A percentile compares a stretch with the other conserved stretches of the same genome.
Conservation (phyloP, 768 basidiomycete species). For the Lepiota brunneoincarnata region DNA sequence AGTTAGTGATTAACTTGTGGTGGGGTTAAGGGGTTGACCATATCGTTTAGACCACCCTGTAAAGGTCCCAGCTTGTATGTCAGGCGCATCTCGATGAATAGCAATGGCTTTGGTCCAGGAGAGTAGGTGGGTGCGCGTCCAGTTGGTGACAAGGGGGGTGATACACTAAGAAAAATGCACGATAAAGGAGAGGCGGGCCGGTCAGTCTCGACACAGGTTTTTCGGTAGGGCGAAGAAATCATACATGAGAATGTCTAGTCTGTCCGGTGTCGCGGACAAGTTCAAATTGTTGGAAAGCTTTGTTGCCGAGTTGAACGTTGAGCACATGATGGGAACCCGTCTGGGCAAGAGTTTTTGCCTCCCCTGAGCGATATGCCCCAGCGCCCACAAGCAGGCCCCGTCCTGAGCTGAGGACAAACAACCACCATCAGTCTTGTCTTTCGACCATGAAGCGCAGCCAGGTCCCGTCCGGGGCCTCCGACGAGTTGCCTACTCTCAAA, state of each 20-base stretch:
- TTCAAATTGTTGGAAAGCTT: too few species aligned
- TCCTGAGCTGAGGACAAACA: slow-evolving; percentile 5
- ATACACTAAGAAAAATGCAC: background rate
- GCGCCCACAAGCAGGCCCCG: background rate
- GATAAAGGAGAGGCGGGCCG: background rate
- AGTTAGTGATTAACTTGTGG: background rate
- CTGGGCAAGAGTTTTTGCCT: background rate
- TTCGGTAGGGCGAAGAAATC: too few species aligned
- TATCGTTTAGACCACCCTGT: slow-evolving; percentile 18
- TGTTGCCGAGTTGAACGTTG: too few species aligned
- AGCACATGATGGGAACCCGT: too few species aligned
- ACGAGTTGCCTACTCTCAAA: background rate
- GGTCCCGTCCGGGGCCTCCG: background rate
- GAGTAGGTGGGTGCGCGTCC: slow-evolving; percentile 12
- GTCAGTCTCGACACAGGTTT: too few species aligned
- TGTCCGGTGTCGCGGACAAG: too few species aligned
- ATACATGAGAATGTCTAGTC: too few species aligned
- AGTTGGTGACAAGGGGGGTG: background rate
- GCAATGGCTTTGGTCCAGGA: slow-evolving; percentile 19
- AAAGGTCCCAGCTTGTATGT: slow-evolving; percentile 16
- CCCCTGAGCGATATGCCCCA: too few species aligned
- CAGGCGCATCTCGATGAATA: slow-evolving; percentile 19
- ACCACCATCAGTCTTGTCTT: background rate
- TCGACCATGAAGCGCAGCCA: slow-evolving; percentile 6
- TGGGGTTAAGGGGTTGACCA: slow-evolving; percentile 8